Base-by-base conservation (phyloP, 768 basidiomycete species). In the Peribolospora baueri region DNA sequence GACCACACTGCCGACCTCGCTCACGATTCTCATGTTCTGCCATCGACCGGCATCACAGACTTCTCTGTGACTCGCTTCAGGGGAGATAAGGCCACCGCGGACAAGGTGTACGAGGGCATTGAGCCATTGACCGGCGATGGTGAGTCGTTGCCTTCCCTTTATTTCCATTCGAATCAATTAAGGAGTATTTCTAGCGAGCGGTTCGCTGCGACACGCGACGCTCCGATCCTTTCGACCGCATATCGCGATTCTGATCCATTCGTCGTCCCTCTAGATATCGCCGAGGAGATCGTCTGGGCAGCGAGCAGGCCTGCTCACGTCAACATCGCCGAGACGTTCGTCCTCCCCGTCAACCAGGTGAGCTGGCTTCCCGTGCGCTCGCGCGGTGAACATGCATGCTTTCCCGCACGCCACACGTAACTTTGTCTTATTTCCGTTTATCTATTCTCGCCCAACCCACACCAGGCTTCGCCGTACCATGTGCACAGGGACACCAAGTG, bases 281-380 rank as follows among this genome's bases (percentile, higher is more conserved):
- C 93, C 1, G 93, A 98, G 66, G 88, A 97, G 68, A 90, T 98
- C 63, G 87, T 91, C 14, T 98, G 91, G 91, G 80, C 80, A 10
- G 91, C 93, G 14, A 74, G 82, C 8, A 79, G 90, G 46, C 90
- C 90, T 8, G 73, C 83, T 46, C 90, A 91, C 64, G 84, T 95
- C 48, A 88, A 95, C 65, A 74, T 95, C 47, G 86, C 84, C 0
- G 81, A 87, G 63, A 68, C 83, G 8, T 61, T 61, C 52, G 65
- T 70, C 9, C 59, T 70, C 57, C 69, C 70, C 25, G 25, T 25
- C 25, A 25, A 25, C 25, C 25, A 25, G 25, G 25, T 25, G 25
- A 25, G 25, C 25, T 25, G 25, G 25, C 25, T 25, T 25, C 25
- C 25, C 25, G 25, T 1, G 25, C 25, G 25, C 25, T 25, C 25